phyloP scores from a whole-genome alignment of 2,329 filamentous ascomycete genomes.

The Fusarium oligoseptatum region DNA sequence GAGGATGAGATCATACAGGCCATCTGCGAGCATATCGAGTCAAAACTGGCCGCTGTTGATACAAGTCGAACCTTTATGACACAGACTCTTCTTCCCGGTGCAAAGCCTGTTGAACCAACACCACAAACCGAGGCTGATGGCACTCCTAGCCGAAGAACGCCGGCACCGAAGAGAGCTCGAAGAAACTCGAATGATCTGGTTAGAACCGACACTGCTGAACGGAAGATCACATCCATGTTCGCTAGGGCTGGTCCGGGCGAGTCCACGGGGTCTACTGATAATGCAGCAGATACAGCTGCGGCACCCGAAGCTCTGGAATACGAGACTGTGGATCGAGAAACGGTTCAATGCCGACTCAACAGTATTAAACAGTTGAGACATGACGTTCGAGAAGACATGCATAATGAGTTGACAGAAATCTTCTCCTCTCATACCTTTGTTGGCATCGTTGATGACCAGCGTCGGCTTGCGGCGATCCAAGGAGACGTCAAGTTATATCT shows the following conservation, averaged over 20 bases:
- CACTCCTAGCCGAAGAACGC: conserved; percentile 50
- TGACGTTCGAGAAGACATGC: conserved; percentile 83
- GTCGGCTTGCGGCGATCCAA: conserved; percentile 92
- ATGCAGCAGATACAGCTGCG: conserved; percentile 52
- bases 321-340: conserved; percentile 76
- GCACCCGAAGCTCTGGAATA: conserved; percentile 73
- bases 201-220: conserved; percentile 86
- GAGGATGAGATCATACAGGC: conserved; percentile 95
- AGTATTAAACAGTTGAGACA: conserved; percentile 88
- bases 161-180: conserved; percentile 55
- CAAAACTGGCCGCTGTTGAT: conserved; percentile 86
- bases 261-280: conserved; percentile 31
- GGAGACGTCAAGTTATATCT: conserved; percentile 92
- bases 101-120: conserved; percentile 49
- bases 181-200: conserved; percentile 80
- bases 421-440: conserved; percentile 93
- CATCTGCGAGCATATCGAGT: conserved; percentile 84
- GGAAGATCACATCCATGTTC: conserved; percentile 98
- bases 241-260: conserved; percentile 60
- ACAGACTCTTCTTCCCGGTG: conserved; percentile 86
- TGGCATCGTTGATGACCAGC: conserved; percentile 87
- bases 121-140: conserved; percentile 47
- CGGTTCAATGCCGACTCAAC: conserved; percentile 79
- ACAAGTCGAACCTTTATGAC: conserved; percentile 95
- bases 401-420: conserved; percentile 87